These are phyloP conservation scores for Hemileia vastatrix DNA, from an alignment of 1,284 basidiomycete genomes.

Conservation along the genomic window DNA sequence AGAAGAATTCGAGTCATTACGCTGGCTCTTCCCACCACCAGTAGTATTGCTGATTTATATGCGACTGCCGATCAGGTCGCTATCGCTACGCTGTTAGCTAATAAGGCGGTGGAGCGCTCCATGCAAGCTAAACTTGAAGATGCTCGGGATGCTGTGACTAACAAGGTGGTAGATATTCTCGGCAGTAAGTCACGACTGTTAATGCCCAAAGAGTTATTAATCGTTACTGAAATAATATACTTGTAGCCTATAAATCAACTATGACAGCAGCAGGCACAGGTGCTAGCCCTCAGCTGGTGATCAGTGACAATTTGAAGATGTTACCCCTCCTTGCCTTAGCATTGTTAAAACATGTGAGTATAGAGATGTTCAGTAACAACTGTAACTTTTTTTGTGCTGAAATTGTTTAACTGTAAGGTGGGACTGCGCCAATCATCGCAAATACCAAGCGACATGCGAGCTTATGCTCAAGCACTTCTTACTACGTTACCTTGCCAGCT, in stretches of 20 bases:
- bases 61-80: constrained; percentile 91
- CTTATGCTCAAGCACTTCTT: constrained; percentile 86
- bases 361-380: neutral
- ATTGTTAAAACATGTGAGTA: constrained; percentile 78
- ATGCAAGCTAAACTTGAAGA: constrained; percentile 82
- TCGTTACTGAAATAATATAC: neutral
- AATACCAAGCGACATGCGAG: constrained; percentile 89
- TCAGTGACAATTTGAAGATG: constrained; percentile 87
- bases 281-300: constrained; percentile 83
- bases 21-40: constrained; percentile 81
- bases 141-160: constrained; percentile 76
- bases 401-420: constrained; percentile 51
- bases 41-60: constrained; percentile 84
- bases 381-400: constrained; percentile 3
- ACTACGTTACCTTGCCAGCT: constrained; percentile 84
- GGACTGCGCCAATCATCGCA: constrained; percentile 89
- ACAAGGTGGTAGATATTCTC: constrained; percentile 82
- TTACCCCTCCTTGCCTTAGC: constrained; percentile 81
- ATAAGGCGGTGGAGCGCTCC: constrained; percentile 92
- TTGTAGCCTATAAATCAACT: constrained; percentile 74
- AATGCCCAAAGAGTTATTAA: neutral
- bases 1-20: constrained; percentile 93
- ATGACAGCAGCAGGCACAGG: constrained; percentile 90
- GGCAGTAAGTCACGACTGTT: constrained; percentile 45
- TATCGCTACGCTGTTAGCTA: constrained; percentile 75